Base-by-base conservation (phyloP, 2,329 filamentous ascomycete species). In the Pseudogymnoascus sp. region DNA sequence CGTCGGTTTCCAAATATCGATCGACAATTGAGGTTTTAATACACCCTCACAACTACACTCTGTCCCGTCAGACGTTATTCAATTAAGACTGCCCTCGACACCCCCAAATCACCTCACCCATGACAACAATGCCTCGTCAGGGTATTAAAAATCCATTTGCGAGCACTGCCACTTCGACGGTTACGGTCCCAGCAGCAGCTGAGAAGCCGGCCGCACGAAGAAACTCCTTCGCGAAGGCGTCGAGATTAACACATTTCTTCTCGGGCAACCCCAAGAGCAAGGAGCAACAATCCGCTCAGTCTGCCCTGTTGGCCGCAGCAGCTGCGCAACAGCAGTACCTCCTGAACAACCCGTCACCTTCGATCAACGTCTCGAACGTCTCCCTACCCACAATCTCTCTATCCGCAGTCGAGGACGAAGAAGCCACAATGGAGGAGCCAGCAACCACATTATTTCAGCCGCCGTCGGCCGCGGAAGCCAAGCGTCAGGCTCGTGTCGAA, bases 301-400 rank as follows among this genome's bases (percentile, higher is more conserved):
- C 89, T 70, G 82, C 86, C 65, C 82, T 91, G 59, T 81, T 88
- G 72, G 80, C 84, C 66, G 79, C 79, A 62, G 79, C 82, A 65
- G 76, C 79, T 65, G 84, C 87, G 72, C 84, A 89, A 73, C 84
- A 89, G 68, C 82, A 80, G 70, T 74, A 80, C 69, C 77, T 77
- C 65, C 73, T 77, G 67, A 70, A 73, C 70, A 74, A 75, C 61
- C 79, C 83, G 61, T 82, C 86, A 42, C 82, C 84, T 64, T 82
- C 85, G 66, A 88, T 91, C 71, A 87, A 85, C 67, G 83, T 85
- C 64, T 82, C 91, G 44, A 87, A 89, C 64, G 78, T 92, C 67
- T 90, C 91, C 59, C 80, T 97, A 70, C 93, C 93, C 40, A 93
- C 89, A 62, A 97, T 97, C 72, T 96, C 91, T 44, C 82, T 97